These are phyloP conservation scores for Xylariaceae sp. DNA, from an alignment of 2,329 filamentous ascomycete genomes.

Conservation along the genomic window DNA sequence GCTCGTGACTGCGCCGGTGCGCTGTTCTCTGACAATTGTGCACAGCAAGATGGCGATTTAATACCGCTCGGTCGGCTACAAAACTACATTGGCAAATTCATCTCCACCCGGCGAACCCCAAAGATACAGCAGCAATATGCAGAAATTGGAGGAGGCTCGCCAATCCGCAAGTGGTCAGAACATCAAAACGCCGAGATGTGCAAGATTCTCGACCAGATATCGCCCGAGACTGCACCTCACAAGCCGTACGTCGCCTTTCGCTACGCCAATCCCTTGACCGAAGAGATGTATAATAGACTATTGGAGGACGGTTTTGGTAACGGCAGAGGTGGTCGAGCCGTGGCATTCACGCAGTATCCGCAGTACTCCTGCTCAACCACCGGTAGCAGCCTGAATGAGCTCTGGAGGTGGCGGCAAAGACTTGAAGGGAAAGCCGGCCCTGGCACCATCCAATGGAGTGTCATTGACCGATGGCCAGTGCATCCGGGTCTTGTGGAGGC, in stretches of 20 bases:
- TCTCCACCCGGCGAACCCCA: slow-evolving; percentile 80
- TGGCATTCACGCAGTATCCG: slow-evolving; percentile 97
- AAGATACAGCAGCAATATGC: slow-evolving; percentile 97
- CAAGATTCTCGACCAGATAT: slow-evolving; percentile 87
- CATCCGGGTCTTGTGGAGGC: slow-evolving; percentile 86
- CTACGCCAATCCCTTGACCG: slow-evolving; percentile 88
- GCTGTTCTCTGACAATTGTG: slow-evolving; percentile 17
- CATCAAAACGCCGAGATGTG: slow-evolving; percentile 94
- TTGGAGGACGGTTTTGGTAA: slow-evolving; percentile 86
- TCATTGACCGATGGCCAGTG: slow-evolving; percentile 96
- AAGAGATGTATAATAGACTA: slow-evolving; percentile 82
- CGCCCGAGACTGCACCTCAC: slow-evolving; percentile 89
- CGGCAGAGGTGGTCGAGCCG: slow-evolving; percentile 84
- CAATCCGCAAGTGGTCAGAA: slow-evolving; percentile 97
- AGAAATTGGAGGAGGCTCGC: slow-evolving; percentile 93
- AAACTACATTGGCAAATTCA: slow-evolving; percentile 82
- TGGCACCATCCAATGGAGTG: slow-evolving; percentile 87
- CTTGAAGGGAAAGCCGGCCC: slow-evolving; percentile 71
- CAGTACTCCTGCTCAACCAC: slow-evolving; percentile 98
- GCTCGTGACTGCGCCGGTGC: neutral
- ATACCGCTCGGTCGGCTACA: slow-evolving; percentile 94
- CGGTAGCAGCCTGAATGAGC: slow-evolving; percentile 89
- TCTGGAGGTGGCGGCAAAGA: slow-evolving; percentile 94
- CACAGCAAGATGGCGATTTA: slow-evolving; percentile 81
- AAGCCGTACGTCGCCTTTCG: slow-evolving; percentile 97